A percentile compares a stretch with the other conserved stretches of the same genome.
These are phyloP conservation scores for Stromatinia cepivora DNA, from an alignment of 2,329 filamentous ascomycete genomes.

Conservation along the genomic window DNA sequence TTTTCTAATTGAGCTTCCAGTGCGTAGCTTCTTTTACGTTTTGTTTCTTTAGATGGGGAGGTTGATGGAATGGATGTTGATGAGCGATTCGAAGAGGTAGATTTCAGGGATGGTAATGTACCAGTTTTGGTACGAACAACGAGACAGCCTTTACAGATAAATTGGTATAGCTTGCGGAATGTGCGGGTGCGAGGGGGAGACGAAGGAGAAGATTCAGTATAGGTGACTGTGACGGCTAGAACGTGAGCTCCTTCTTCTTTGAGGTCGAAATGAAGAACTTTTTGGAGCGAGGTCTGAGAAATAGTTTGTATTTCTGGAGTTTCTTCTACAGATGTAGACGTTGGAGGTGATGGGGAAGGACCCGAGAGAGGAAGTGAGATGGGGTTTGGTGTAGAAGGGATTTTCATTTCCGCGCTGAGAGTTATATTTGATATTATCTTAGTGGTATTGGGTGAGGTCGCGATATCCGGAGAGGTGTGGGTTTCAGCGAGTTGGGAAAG, in stretches of 20 bases:
- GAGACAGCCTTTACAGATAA: conserved; percentile 85
- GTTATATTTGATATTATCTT: conserved; percentile 69
- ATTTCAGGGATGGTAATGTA: conserved; percentile 44
- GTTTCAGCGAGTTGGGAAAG: not conserved
- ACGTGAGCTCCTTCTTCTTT: conserved; percentile 95
- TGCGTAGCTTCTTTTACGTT: conserved; percentile 56
- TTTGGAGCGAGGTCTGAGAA: conserved; percentile 56
- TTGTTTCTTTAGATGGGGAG: not conserved
- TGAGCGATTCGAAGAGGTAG: conserved; percentile 30
- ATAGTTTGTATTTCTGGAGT: not conserved
- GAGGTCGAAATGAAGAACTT: conserved; percentile 80
- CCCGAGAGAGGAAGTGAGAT: conserved; percentile 62
- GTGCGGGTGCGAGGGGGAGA: conserved; percentile 56
- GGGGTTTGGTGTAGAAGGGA: conserved; percentile 62
- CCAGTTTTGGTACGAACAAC: conserved; percentile 87
- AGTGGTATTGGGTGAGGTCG: conserved; percentile 40
- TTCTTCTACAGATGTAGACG: not conserved
- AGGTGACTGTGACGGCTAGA: conserved; percentile 88
- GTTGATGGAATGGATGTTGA: conserved; percentile 4
- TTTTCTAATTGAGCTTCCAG: conserved; percentile 96
- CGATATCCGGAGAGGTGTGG: not conserved
- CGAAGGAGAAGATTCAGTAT: conserved; percentile 78
- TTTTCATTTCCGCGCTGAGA: conserved; percentile 94
- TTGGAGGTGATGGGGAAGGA: conserved; percentile 16
- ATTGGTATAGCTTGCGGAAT: conserved; percentile 95